phyloP scores from a whole-genome alignment of 1,284 basidiomycete species.

The Apiotrichum akiyoshidainum region DNA sequence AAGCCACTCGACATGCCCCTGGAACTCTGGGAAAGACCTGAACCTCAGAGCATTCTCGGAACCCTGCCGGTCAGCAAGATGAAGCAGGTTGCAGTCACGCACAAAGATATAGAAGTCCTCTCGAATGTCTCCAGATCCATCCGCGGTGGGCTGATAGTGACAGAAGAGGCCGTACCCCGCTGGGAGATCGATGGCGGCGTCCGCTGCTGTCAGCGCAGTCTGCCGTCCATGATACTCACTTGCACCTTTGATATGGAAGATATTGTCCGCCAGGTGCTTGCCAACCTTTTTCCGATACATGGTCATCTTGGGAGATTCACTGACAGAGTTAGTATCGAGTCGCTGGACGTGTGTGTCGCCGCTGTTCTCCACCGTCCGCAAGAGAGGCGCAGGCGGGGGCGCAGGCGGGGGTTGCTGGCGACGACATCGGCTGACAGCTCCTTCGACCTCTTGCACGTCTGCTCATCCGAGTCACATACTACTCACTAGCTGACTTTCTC shows the following conservation, averaged over 20 bases:
- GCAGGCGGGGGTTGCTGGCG: too few species aligned
- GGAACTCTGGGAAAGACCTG: slow-evolving; percentile 29
- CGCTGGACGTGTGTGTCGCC: background rate
- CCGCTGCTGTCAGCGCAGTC: slow-evolving; percentile 6
- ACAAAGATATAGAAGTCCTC: slow-evolving; percentile 39
- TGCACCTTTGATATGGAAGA: slow-evolving; percentile 11
- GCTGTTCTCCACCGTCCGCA: too few species aligned
- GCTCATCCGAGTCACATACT: too few species aligned
- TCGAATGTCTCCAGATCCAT: slow-evolving; percentile 14
- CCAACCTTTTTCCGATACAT: slow-evolving; percentile 33
- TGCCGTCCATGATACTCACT: slow-evolving; percentile 1
- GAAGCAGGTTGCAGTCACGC: slow-evolving; percentile 10
- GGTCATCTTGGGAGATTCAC: slow-evolving; percentile 23
- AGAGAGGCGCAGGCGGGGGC: too few species aligned
- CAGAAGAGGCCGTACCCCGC: slow-evolving; percentile 35
- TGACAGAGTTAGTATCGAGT: background rate
- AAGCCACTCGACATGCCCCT: slow-evolving; percentile 37
- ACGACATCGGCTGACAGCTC: too few species aligned
- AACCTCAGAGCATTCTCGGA: slow-evolving; percentile 25
- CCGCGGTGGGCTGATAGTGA: slow-evolving; percentile 27
- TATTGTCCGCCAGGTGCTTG: slow-evolving; percentile 23
- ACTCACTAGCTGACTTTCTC: slow-evolving; percentile 18
- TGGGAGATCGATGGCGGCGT: slow-evolving; percentile 25
- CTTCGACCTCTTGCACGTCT: too few species aligned
- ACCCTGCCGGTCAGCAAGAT: slow-evolving; percentile 24